phyloP scores from a whole-genome alignment of 2,329 filamentous ascomycete genomes.

The Zymoseptoria brevis region DNA sequence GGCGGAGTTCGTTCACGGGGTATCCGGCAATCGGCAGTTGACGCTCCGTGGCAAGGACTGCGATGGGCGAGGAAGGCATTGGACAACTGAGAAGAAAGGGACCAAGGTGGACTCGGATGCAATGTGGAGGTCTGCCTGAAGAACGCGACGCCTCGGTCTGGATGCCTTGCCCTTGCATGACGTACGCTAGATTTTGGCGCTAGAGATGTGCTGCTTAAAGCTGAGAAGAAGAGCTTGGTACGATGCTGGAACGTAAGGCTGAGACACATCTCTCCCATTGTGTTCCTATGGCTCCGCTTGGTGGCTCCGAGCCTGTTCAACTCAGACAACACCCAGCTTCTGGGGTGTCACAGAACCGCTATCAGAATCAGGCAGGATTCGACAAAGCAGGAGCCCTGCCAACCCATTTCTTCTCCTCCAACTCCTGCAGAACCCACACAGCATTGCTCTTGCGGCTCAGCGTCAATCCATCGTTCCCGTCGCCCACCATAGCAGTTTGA shows the following conservation, averaged over 20 bases:
- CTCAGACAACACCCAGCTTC: neutral
- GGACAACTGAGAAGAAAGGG: neutral
- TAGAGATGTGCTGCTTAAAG: neutral
- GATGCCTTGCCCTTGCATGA: neutral
- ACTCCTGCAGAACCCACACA: conserved; percentile 19
- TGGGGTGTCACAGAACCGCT: neutral
- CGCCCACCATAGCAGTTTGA: conserved; percentile 9
- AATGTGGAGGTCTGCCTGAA: neutral
- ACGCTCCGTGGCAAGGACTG: neutral
- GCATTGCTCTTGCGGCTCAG: conserved; percentile 18
- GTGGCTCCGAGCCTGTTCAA: neutral
- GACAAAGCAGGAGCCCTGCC: conserved; percentile 15
- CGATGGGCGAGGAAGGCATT: neutral
- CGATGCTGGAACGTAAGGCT: neutral
- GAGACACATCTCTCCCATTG: neutral
- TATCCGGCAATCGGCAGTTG: neutral
- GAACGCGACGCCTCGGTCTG: neutral
- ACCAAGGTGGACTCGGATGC: neutral
- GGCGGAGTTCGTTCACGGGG: neutral
- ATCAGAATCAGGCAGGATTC: conserved; percentile 15
- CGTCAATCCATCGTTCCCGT: conserved; percentile 10
- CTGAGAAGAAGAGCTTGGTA: neutral
- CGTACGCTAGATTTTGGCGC: neutral
- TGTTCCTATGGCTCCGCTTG: neutral
- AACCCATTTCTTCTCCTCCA: conserved; percentile 17